Conservation (phyloP, 2,329 filamentous ascomycete genomes). For the Penicillium sp. region DNA sequence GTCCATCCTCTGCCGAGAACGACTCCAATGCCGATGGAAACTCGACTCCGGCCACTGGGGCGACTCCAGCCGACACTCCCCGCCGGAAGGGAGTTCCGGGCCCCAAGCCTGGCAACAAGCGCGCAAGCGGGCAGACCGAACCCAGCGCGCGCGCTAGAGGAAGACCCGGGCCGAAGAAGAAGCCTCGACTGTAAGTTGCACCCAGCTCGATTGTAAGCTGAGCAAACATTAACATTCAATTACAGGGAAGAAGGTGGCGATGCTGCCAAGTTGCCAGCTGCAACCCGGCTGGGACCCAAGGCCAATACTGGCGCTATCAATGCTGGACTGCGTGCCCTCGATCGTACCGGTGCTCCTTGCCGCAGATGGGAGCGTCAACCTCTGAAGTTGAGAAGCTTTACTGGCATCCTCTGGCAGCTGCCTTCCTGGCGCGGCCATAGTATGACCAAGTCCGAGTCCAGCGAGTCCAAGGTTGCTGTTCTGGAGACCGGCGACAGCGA, state of each 20-base stretch:
- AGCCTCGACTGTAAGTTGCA: slow-evolving; percentile 75
- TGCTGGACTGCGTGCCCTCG: slow-evolving; percentile 85
- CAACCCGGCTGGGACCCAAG: slow-evolving; percentile 87
- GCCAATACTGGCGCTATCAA: slow-evolving; percentile 98
- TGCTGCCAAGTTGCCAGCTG: slow-evolving; percentile 33
- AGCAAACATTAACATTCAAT: slow-evolving; percentile 1
- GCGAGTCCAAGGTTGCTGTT: slow-evolving; percentile 51
- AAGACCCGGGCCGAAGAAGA: slow-evolving; percentile 96
- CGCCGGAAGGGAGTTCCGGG: slow-evolving; percentile 75
- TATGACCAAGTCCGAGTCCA: slow-evolving; percentile 35
- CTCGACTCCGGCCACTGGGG: slow-evolving; percentile 38
- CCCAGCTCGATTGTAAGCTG: background rate
- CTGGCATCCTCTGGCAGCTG: slow-evolving; percentile 75
- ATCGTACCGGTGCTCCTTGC: slow-evolving; percentile 85
- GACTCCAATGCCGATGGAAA: slow-evolving; percentile 38
- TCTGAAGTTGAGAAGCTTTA: slow-evolving; percentile 86
- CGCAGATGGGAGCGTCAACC: slow-evolving; percentile 82
- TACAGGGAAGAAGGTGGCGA: slow-evolving; percentile 50
- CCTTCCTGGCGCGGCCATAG: slow-evolving; percentile 67
- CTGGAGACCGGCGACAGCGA: slow-evolving; percentile 54
- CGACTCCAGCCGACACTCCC: slow-evolving; percentile 43
- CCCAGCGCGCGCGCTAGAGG: slow-evolving; percentile 59
- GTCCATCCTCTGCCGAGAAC: slow-evolving; percentile 39
- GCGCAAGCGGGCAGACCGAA: slow-evolving; percentile 40
- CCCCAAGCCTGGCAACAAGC: slow-evolving; percentile 60